Conservation (phyloP, 2,329 filamentous ascomycete genomes). For the Aschersonia sp. region DNA sequence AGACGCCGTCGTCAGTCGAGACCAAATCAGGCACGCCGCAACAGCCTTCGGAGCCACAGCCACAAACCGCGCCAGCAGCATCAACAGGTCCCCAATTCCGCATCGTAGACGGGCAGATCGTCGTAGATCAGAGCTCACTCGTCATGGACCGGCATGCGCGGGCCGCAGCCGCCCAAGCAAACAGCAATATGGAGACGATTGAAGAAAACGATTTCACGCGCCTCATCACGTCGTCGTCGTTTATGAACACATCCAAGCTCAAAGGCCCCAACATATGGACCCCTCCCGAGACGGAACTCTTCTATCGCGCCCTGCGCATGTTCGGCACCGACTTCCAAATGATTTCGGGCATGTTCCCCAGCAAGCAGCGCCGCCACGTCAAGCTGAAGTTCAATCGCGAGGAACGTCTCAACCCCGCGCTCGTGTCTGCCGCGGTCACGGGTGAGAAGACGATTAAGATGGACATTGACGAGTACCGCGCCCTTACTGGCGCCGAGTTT, state of each 20-base stretch:
- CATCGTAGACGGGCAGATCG: slow-evolving; percentile 58
- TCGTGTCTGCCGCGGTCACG: slow-evolving; percentile 49
- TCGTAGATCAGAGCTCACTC: slow-evolving; percentile 53
- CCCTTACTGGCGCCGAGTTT: slow-evolving; percentile 36
- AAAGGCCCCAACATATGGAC: slow-evolving; percentile 55
- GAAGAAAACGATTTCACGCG: slow-evolving; percentile 70
- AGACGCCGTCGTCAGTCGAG: not conserved
- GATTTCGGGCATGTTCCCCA: slow-evolving; percentile 62
- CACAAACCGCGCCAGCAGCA: slow-evolving; percentile 8
- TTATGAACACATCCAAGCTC: slow-evolving; percentile 45
- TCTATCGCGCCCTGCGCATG: slow-evolving; percentile 60
- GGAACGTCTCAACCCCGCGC: slow-evolving; percentile 49
- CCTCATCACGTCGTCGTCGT: slow-evolving; percentile 54
- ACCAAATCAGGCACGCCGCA: slow-evolving; percentile 2
- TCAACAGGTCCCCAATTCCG: slow-evolving; percentile 38
- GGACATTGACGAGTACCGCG: slow-evolving; percentile 45
- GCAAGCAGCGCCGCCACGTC: slow-evolving; percentile 56
- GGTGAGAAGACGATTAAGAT: slow-evolving; percentile 43
- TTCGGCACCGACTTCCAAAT: slow-evolving; percentile 77
- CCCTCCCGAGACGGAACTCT: slow-evolving; percentile 55
- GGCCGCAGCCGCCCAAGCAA: slow-evolving; percentile 32
- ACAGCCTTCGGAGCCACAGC: not conserved
- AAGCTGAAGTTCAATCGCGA: slow-evolving; percentile 76
- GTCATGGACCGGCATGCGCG: slow-evolving; percentile 54
- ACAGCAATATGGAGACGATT: slow-evolving; percentile 44